A percentile compares a stretch with the other conserved stretches of the same genome.
phyloP scores from a whole-genome alignment of 352 stramenopile species.

The Phytophthora hibernalis region DNA sequence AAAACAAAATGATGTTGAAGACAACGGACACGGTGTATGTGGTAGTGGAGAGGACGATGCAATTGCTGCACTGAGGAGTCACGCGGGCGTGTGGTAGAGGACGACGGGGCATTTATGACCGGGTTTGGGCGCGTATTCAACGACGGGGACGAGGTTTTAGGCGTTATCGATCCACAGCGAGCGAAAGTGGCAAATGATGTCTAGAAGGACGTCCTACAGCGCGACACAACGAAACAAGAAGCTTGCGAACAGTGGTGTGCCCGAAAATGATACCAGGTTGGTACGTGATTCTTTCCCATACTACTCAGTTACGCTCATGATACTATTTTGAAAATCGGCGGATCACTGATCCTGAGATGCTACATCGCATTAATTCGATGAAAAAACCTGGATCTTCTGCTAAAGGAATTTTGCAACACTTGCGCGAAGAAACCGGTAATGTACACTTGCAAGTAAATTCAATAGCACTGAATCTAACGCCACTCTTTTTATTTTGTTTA shows the following conservation, averaged over 20 bases:
- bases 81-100: no score
- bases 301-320: slow-evolving; percentile 13
- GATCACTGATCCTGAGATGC: slow-evolving; percentile 9
- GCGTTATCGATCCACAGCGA: no score
- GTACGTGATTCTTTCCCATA: slow-evolving; percentile 4
- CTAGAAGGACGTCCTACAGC: slow-evolving; percentile 2
- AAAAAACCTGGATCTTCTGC: slow-evolving; percentile 6
- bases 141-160: no score
- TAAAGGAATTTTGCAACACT: slow-evolving; percentile 13
- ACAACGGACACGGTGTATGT: no score
- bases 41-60: no score
- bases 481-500: background rate
- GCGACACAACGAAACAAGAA: background rate
- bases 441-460: background rate
- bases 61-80: no score
- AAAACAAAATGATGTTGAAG: no score
- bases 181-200: background rate
- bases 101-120: no score
- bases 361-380: background rate
- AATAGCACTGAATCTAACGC: background rate
- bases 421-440: slow-evolving; percentile 12
- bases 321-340: slow-evolving; percentile 11
- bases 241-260: background rate
- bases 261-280: background rate
- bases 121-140: no score